Base-by-base conservation (phyloP, 345 rosid species). In the Camelina neglecta region DNA sequence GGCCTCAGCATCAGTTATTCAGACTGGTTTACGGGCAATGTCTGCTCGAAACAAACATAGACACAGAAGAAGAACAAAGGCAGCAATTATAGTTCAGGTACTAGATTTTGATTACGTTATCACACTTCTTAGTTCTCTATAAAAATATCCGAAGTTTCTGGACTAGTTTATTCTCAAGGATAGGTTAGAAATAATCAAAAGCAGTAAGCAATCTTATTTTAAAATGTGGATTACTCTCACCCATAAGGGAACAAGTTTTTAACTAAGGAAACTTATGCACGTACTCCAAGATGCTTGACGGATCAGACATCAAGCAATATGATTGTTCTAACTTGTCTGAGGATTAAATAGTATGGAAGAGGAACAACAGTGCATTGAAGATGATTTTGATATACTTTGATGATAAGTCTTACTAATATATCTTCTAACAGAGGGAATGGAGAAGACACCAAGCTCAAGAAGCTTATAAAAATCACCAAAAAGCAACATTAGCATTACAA, bases 1-100 rank as follows among this genome's bases (percentile, higher is more conserved):
- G 68, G 73, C 60, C 21, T 80, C 90, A 42, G 84, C 92, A 55
- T 67, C 72, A 64, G 65, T 67, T 16, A 79, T 90, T 60, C 96
- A 90, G 60, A 85, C 88, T 21, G 89, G 90, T 65, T 67, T 90
- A 58, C 73, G 87, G 54, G 79, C 92, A 48, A 78, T 85, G 90
- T 84, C 85, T 49, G 89, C 90, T 11, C 79, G 85, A 36, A 80
- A 84, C 76, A 81, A 80, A 69, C 79, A 75, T 65, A 79, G 86
- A 77, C 75, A 74, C 67, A 85, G 79, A 80, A 86, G 84, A 79
- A 77, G 83, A 73, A 90, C 86, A 29, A 86, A 85, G 74, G 90
- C 92, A 51, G 83, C 88, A 69, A 84, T 63, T 69, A 73, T 71
- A 31, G 41, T 88, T 70, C 96, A 90, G 89, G 96, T 88, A 75